These are phyloP conservation scores for Sphaerostilbella broomeana DNA, from an alignment of 2,329 filamentous ascomycete genomes.

Conservation along the genomic window DNA sequence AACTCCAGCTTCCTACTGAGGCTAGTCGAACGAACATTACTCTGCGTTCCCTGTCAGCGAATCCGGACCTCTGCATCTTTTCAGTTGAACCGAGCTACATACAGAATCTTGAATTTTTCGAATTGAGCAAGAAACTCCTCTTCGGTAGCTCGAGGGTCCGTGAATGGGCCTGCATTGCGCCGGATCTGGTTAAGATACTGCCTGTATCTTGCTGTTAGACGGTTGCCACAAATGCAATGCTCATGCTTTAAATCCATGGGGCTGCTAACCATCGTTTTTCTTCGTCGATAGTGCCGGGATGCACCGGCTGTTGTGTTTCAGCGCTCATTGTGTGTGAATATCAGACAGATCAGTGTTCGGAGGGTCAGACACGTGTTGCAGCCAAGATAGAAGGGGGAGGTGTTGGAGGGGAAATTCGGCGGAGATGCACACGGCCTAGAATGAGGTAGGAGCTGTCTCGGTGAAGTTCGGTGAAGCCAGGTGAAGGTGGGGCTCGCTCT, in stretches of 20 bases:
- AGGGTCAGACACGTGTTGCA: neutral
- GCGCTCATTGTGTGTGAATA: constrained; percentile 20
- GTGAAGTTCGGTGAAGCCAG: constrained; percentile 25
- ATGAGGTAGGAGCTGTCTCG: constrained; percentile 11
- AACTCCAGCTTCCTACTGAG: constrained; percentile 10
- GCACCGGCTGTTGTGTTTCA: constrained; percentile 14
- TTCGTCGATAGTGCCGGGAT: constrained; percentile 18
- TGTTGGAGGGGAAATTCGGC: neutral
- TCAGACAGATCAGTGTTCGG: neutral
- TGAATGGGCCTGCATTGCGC: constrained; percentile 71
- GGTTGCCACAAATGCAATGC: too few species aligned
- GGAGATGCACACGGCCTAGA: neutral
- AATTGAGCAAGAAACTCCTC: constrained; percentile 50
- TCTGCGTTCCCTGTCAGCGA: constrained; percentile 28
- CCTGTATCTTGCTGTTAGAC: constrained; percentile 46
- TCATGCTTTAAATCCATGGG: too few species aligned
- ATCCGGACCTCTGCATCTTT: neutral
- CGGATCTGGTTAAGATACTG: constrained; percentile 78
- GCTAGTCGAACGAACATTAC: constrained; percentile 40
- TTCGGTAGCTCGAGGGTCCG: constrained; percentile 53
- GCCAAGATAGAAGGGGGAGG: neutral
- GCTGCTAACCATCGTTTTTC: constrained; percentile 29
- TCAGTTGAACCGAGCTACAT: constrained; percentile 32
- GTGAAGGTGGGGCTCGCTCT: constrained; percentile 29
- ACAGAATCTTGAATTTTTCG: constrained; percentile 70